A percentile compares a stretch with the other conserved stretches of the same genome.
phyloP scores from a whole-genome alignment of 129 eudicot genomes.

The Mikania micrantha region DNA sequence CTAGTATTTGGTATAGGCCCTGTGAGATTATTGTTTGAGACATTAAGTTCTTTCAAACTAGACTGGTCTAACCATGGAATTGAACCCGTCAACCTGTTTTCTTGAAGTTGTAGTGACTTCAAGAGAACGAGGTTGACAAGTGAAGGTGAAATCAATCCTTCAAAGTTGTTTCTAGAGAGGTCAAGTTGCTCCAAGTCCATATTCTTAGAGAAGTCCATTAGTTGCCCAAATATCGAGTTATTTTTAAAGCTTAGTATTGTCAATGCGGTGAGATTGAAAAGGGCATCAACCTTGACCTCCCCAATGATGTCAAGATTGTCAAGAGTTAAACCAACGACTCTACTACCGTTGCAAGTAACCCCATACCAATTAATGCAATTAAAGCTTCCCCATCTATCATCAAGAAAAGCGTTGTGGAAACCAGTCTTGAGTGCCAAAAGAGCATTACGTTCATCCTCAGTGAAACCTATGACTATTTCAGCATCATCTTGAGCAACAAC shows the following conservation, averaged over 20 bases:
- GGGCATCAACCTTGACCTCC: conserved; percentile 30
- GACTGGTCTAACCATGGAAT: conserved; percentile 44
- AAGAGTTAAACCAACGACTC: conserved; percentile 41
- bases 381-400: conserved; percentile 37
- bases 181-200: conserved; percentile 33
- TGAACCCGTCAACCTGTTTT: conserved; percentile 39
- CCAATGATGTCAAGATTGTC: conserved; percentile 46
- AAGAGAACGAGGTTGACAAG: conserved; percentile 28
- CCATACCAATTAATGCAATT: conserved; percentile 49
- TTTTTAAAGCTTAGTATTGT: conserved; percentile 42
- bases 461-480: conserved; percentile 23
- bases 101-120: conserved; percentile 48
- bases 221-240: conserved; percentile 41
- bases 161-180: conserved; percentile 43
- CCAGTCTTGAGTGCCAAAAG: conserved; percentile 38
- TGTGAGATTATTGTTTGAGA: conserved; percentile 47
- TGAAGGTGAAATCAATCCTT: conserved; percentile 46
- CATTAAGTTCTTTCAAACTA: conserved; percentile 39
- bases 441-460: conserved; percentile 39
- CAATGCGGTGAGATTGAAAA: conserved; percentile 40
- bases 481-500: conserved; percentile 2
- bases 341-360: conserved; percentile 28
- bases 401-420: conserved; percentile 36
- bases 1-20: conserved; percentile 45
- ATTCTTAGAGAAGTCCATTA: conserved; percentile 50